phyloP scores from a whole-genome alignment of 163 green algal species.

The Volvox carteri region DNA sequence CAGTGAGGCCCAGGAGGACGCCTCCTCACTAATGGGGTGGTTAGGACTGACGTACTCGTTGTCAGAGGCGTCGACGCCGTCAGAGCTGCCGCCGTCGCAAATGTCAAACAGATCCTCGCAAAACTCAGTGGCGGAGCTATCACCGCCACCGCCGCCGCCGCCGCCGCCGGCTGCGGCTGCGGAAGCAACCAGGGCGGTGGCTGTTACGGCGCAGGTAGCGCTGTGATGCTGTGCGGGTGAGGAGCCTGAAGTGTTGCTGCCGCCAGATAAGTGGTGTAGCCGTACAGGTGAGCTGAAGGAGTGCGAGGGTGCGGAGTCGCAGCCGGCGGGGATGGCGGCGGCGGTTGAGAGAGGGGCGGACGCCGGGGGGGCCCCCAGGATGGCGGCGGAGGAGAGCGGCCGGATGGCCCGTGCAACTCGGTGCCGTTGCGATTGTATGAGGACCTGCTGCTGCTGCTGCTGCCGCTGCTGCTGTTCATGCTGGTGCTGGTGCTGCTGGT shows the following conservation, averaged over 20 bases:
- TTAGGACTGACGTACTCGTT: slow-evolving; percentile 36
- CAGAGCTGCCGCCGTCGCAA: slow-evolving; percentile 6
- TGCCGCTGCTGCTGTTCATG: background rate
- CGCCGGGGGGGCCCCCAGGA: too few species aligned
- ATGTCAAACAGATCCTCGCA: background rate
- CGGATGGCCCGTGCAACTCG: background rate
- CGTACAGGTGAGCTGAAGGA: background rate
- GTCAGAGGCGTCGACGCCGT: background rate
- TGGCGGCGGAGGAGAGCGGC: background rate
- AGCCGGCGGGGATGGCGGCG: background rate
- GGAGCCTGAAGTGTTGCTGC: slow-evolving; percentile 8
- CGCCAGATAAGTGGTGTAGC: too few species aligned
- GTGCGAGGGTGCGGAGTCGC: background rate
- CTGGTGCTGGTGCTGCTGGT: slow-evolving; percentile 25
- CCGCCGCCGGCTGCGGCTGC: background rate
- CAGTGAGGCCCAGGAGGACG: slow-evolving; percentile 55
- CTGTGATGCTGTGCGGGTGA: too few species aligned
- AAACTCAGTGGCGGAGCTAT: slow-evolving; percentile 14
- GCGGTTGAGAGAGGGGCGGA: background rate
- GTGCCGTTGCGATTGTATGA: slow-evolving; percentile 31
- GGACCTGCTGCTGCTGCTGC: slow-evolving; percentile 16
- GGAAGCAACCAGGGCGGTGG: background rate
- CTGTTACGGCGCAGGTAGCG: background rate
- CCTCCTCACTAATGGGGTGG: slow-evolving; percentile 32
- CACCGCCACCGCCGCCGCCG: background rate